Percentiles rank a stretch among this genome's conserved stretches.
These are phyloP conservation scores for Plasmodium adleri DNA, from an alignment of 169 alveolate species.

Conservation along the genomic window DNA sequence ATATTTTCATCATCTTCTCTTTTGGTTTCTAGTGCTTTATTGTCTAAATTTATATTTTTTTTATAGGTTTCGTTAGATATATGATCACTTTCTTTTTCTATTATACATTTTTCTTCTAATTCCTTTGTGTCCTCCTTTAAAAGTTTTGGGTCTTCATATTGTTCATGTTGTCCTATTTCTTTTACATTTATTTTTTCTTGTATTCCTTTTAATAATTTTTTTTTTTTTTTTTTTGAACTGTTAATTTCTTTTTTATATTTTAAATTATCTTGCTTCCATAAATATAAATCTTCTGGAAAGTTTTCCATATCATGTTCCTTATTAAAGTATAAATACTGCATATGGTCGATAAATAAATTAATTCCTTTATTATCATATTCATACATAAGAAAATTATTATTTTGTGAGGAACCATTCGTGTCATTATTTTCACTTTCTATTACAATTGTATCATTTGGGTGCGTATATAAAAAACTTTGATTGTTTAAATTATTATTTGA, in stretches of 20 bases:
- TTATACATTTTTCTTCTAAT: neutral
- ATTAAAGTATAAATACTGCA: conserved; percentile 55
- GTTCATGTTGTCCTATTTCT: neutral
- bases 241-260: conserved; percentile 9
- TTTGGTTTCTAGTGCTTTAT: neutral
- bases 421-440: too few relatives aligned
- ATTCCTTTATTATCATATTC: conserved; percentile 16
- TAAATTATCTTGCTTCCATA: neutral
- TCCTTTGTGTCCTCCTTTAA: neutral
- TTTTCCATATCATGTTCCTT: conserved; percentile 24
- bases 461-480: neutral
- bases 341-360: conserved; percentile 62
- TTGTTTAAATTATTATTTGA: neutral
- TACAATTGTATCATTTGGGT: too few relatives aligned
- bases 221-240: conserved; percentile 7
- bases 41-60: neutral
- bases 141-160: neutral
- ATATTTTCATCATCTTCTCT: neutral
- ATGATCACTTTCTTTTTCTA: neutral
- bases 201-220: neutral
- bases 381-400: conserved; percentile 33
- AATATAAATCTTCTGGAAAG: neutral
- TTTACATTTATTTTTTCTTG: neutral
- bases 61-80: neutral
- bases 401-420: neutral